Evolutionary conservation across 345 rosid species (phyloP).

Genomic region (Eucalyptus melliodora): DNA sequence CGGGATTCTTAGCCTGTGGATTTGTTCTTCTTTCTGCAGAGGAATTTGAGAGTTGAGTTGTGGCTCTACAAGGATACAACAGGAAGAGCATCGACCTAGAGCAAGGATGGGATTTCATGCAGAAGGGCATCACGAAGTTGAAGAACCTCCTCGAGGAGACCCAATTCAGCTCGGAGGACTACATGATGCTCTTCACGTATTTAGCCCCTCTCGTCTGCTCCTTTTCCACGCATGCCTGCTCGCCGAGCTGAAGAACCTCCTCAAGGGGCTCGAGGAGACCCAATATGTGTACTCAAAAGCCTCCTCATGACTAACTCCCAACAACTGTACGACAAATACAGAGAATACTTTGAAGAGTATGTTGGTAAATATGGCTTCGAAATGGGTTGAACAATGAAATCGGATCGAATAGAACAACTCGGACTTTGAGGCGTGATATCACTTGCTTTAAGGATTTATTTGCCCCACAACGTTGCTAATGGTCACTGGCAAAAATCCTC

Average conservation of each 20-base stretch:
- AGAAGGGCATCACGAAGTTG: slow-evolving; percentile 42
- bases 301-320: slow-evolving; percentile 51
- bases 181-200: slow-evolving; percentile 65
- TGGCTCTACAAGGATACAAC: background rate
- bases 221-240: background rate
- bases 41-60: background rate
- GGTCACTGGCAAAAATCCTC: no score
- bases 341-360: slow-evolving; percentile 28
- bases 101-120: slow-evolving; percentile 57
- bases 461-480: no score
- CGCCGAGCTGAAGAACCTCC: background rate
- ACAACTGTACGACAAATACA: slow-evolving; percentile 31
- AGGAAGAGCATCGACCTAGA: slow-evolving; percentile 27
- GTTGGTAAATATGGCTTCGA: no score
- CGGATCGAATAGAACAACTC: no score
- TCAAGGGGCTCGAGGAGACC: no score
- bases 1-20: background rate
- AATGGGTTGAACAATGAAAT: no score
- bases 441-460: no score
- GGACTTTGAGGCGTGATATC: no score
- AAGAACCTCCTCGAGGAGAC: slow-evolving; percentile 42
- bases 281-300: slow-evolving; percentile 50
- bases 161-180: slow-evolving; percentile 41
- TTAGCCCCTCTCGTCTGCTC: background rate
- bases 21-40: background rate